A percentile compares a stretch with the other conserved stretches of the same genome.
Evolutionary conservation across 2,329 filamentous ascomycete genomes (phyloP).

Genomic region (Colletotrichum sp.): DNA sequence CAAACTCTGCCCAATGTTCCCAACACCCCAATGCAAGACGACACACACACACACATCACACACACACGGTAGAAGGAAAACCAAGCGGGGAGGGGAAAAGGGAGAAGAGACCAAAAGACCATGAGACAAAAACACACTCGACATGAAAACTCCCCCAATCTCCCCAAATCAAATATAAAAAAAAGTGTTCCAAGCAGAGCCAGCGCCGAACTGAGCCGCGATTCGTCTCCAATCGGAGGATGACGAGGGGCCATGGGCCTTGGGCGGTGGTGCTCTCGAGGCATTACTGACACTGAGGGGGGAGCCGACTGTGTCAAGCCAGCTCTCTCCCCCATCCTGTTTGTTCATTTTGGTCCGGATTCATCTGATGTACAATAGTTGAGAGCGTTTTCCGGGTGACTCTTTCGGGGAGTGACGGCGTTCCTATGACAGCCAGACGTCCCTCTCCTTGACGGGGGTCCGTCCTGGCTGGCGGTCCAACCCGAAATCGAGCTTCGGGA

Average conservation of each 20-base stretch:
- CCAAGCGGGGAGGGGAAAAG: neutral
- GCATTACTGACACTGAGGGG: neutral
- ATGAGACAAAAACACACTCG: neutral
- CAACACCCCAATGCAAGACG: conserved; percentile 2
- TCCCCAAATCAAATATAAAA: neutral
- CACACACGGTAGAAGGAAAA: neutral
- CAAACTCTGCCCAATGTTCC: neutral
- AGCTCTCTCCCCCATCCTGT: neutral
- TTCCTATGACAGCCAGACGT: conserved; percentile 21
- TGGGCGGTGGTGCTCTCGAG: neutral
- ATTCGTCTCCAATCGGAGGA: neutral
- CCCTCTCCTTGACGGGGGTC: conserved; percentile 31
- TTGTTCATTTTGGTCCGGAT: neutral
- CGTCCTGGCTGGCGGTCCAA: conserved; percentile 28
- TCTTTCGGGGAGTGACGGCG: neutral
- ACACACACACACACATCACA: neutral
- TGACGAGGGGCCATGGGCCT: neutral
- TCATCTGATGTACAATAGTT: conserved; percentile 6
- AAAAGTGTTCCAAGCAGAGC: neutral
- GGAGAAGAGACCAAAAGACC: neutral
- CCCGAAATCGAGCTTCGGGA: conserved; percentile 60
- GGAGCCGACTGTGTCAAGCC: neutral
- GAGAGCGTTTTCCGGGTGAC: neutral
- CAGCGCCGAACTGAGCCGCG: neutral
- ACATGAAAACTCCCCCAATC: neutral